phyloP scores from a whole-genome alignment of 306 rosid species.

The Prinsepia uniflora region DNA sequence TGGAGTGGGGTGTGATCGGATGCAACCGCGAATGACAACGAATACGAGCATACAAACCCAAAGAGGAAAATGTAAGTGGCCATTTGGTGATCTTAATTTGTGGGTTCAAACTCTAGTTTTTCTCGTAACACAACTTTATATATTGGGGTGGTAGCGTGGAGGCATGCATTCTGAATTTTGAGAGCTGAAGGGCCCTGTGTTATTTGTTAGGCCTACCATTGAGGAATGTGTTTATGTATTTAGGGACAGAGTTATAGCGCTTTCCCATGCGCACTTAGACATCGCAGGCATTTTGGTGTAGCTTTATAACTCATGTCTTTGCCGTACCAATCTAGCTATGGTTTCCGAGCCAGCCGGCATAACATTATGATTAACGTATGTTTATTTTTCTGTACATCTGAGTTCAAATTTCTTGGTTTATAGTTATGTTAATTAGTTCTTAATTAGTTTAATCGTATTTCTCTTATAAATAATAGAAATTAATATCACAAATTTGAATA shows the following conservation, averaged over 20 bases:
- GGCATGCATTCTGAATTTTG: conserved; percentile 7
- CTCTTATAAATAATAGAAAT: too few relatives aligned
- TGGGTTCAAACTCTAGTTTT: neutral
- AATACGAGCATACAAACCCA: neutral
- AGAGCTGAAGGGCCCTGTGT: conserved; percentile 10
- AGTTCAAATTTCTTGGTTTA: too few relatives aligned
- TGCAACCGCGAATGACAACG: conserved; percentile 19
- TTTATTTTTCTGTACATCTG: too few relatives aligned
- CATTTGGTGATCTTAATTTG: neutral
- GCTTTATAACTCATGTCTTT: neutral
- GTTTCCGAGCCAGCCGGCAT: too few relatives aligned
- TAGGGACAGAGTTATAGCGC: conserved; percentile 14
- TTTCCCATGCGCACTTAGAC: conserved; percentile 9
- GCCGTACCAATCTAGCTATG: neutral
- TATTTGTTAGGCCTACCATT: conserved; percentile 10
- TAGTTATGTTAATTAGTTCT: too few relatives aligned
- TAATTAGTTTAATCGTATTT: too few relatives aligned
- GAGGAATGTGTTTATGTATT: conserved; percentile 2
- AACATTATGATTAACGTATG: too few relatives aligned
- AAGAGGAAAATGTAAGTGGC: neutral
- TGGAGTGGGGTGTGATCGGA: conserved; percentile 35
- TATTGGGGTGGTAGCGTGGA: neutral
- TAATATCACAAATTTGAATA: too few relatives aligned
- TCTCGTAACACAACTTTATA: neutral
- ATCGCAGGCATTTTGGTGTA: neutral